phyloP scores from a whole-genome alignment of 2,329 filamentous ascomycete species.

The Aspergillus jensenii region DNA sequence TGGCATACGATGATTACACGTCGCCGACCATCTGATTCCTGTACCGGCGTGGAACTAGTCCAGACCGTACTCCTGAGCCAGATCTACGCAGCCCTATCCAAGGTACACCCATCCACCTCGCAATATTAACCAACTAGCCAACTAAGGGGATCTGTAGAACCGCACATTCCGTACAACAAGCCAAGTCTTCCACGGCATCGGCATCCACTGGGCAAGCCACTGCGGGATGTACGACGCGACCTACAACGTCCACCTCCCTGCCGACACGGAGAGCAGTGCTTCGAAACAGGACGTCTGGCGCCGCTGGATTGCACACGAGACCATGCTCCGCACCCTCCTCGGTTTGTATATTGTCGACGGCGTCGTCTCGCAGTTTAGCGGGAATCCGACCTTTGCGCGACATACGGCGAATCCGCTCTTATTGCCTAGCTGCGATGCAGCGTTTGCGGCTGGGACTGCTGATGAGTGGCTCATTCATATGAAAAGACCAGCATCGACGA shows the following conservation, averaged over 20 bases:
- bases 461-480: neutral
- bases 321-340: conserved; percentile 13
- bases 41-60: conserved; percentile 34
- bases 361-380: conserved; percentile 13
- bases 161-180: conserved; percentile 32
- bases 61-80: conserved; percentile 33
- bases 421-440: conserved; percentile 3
- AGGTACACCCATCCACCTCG: neutral
- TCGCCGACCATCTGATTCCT: conserved; percentile 13
- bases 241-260: neutral
- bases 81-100: conserved; percentile 35
- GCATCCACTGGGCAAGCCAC: conserved; percentile 36
- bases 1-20: conserved; percentile 11
- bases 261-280: neutral
- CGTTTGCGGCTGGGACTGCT: neutral
- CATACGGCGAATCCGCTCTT: conserved; percentile 8
- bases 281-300: neutral
- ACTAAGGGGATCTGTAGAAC: conserved; percentile 11
- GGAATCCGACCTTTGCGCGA: conserved; percentile 9
- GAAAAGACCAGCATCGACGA: neutral
- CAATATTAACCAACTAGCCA: no score
- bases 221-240: conserved; percentile 28
- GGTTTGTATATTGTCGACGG: conserved; percentile 18
- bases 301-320: conserved; percentile 16
- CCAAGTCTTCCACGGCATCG: conserved; percentile 35